phyloP scores from a whole-genome alignment of 176 grass and related monocot species.

The barley (Hordeum vulgare) region DNA sequence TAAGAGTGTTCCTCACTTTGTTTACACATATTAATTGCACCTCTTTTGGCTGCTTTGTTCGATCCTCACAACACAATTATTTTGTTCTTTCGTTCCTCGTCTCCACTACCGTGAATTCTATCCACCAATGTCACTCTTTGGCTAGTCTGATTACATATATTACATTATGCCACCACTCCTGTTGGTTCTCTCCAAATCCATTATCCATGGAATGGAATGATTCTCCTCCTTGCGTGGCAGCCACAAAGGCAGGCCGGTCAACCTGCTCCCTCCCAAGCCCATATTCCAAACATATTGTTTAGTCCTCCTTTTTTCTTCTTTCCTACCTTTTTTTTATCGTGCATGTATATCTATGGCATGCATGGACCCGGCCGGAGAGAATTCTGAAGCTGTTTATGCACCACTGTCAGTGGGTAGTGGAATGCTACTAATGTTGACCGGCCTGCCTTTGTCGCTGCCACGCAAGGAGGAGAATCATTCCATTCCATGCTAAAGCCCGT shows the following conservation, averaged over 20 bases:
- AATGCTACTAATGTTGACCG: too few relatives aligned
- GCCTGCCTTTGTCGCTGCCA: too few relatives aligned
- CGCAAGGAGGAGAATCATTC: too few relatives aligned
- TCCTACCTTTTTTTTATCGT: too few relatives aligned
- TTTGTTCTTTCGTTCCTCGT: background rate
- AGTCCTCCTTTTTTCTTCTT: too few relatives aligned
- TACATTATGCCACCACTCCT: too few relatives aligned
- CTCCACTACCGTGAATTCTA: background rate
- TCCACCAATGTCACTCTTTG: background rate
- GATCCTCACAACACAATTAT: background rate
- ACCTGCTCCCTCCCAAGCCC: background rate
- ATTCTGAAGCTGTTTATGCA: too few relatives aligned
- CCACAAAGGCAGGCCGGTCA: background rate
- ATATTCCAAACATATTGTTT: background rate
- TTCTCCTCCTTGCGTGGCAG: conserved; percentile 1
- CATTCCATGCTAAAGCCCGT: too few relatives aligned
- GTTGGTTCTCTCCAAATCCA: background rate
- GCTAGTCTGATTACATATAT: background rate
- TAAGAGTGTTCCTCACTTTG: background rate
- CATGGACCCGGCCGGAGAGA: too few relatives aligned
- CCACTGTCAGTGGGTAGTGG: too few relatives aligned
- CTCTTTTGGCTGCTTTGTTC: background rate
- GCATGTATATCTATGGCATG: too few relatives aligned
- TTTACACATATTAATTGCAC: background rate
- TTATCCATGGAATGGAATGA: background rate